phyloP scores from a whole-genome alignment of 192 early-diverging fungal species.

The Coemansia sp. region DNA sequence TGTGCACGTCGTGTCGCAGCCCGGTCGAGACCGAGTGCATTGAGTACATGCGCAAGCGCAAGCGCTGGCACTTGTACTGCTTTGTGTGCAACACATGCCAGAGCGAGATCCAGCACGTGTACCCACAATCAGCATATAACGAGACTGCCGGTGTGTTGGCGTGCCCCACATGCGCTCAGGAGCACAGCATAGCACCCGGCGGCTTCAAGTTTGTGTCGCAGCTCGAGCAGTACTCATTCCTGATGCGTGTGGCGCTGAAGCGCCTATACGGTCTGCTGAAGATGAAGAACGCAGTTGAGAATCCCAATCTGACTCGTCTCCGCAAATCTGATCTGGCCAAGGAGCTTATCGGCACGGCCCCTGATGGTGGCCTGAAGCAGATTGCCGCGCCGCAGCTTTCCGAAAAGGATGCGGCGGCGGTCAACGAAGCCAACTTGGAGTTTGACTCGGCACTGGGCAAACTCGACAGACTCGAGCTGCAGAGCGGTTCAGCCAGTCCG shows the following conservation, averaged over 20 bases:
- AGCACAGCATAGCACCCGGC: constrained; percentile 34
- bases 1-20: constrained; percentile 73
- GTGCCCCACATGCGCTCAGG: constrained; percentile 58
- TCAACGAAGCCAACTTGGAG: constrained; percentile 34
- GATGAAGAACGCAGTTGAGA: constrained; percentile 55
- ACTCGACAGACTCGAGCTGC: constrained; percentile 41
- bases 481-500: constrained; percentile 5
- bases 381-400: constrained; percentile 4
- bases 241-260: constrained; percentile 78
- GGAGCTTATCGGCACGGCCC: constrained; percentile 8
- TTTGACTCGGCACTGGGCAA: constrained; percentile 47
- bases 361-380: constrained; percentile 9
- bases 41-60: constrained; percentile 51
- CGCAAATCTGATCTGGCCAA: constrained; percentile 25
- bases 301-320: constrained; percentile 21
- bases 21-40: constrained; percentile 90
- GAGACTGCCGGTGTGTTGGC: constrained; percentile 38
- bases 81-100: constrained; percentile 75
- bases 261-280: constrained; percentile 78
- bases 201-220: constrained; percentile 78
- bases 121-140: constrained; percentile 59
- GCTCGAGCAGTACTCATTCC: constrained; percentile 87
- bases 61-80: constrained; percentile 83
- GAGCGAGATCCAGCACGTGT: constrained; percentile 54
- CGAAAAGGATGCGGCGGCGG: constrained; percentile 10